Evolutionary conservation across 306 rosid genomes (phyloP).

Genomic region (Glycine latifolia): DNA sequence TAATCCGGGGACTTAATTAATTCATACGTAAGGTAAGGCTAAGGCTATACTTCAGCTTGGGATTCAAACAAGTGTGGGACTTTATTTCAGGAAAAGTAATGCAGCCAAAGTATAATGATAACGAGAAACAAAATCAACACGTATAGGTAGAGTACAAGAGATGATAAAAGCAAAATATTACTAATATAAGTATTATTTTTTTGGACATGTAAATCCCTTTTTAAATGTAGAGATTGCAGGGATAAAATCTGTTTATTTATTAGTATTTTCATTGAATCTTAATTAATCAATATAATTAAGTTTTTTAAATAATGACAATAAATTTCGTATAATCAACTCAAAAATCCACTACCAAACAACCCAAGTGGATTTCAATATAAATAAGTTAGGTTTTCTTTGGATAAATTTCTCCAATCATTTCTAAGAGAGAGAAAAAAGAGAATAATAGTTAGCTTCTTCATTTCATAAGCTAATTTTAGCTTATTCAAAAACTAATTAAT

Average conservation of each 20-base stretch:
- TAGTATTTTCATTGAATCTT: not conserved
- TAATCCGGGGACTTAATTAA: conserved; percentile 35
- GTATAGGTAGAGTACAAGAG: conserved; percentile 13
- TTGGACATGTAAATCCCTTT: not conserved
- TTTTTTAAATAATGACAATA: not conserved
- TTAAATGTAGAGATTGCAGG: not conserved
- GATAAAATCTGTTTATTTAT: not conserved
- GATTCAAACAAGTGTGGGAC: conserved; percentile 16
- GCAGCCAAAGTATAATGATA: conserved; percentile 1
- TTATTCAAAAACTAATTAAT: no score
- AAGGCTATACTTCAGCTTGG: conserved; percentile 7
- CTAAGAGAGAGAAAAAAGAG: no score
- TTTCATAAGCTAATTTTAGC: no score
- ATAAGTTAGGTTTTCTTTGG: no score
- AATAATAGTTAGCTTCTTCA: no score
- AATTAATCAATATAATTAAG: not conserved
- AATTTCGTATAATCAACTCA: not conserved
- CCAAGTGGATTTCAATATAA: no score
- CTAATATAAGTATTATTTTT: not conserved
- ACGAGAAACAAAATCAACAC: conserved; percentile 18
- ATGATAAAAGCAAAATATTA: not conserved
- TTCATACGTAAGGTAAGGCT: conserved; percentile 39
- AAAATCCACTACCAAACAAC: not conserved
- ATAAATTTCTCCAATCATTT: no score
- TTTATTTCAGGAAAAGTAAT: conserved; percentile 46